A percentile compares a stretch with the other conserved stretches of the same genome.
phyloP scores from a whole-genome alignment of 2,329 filamentous ascomycete species.

The Xenosphaeropsis pyriputrescens region DNA sequence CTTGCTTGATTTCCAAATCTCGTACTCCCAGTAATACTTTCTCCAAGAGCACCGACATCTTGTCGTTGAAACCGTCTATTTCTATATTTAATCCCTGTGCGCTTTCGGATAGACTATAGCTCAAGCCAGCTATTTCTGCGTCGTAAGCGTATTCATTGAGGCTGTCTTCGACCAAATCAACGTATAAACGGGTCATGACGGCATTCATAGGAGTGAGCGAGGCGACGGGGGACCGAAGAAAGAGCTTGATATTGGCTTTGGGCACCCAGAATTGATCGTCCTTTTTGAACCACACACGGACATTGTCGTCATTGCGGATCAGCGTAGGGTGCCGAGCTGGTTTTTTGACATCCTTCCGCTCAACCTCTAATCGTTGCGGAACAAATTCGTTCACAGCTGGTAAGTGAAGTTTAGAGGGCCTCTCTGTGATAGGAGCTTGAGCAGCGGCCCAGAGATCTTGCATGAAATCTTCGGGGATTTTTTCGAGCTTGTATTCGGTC shows the following conservation, averaged over 20 bases:
- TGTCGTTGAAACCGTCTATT: constrained; percentile 45
- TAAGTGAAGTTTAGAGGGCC: constrained; percentile 35
- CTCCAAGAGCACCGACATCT: constrained; percentile 50
- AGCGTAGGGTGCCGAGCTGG: constrained; percentile 44
- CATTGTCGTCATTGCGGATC: constrained; percentile 45
- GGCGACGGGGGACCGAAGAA: constrained; percentile 35
- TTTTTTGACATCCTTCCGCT: constrained; percentile 44
- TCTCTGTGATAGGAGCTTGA: too few species aligned
- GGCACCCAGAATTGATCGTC: constrained; percentile 61
- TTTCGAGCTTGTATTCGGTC: constrained; percentile 51
- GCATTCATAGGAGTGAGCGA: constrained; percentile 40
- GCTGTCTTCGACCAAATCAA: constrained; percentile 47
- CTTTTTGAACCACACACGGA: constrained; percentile 57
- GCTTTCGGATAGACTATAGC: background rate
- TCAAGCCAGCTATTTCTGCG: constrained; percentile 36
- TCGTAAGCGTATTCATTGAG: constrained; percentile 54
- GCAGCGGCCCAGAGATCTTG: background rate
- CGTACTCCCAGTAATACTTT: constrained; percentile 48
- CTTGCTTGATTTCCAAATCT: constrained; percentile 42
- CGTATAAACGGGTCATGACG: constrained; percentile 42
- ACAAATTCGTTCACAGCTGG: constrained; percentile 58
- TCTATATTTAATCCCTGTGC: background rate
- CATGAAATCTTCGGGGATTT: constrained; percentile 29
- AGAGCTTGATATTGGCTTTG: constrained; percentile 47
- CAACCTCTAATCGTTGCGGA: constrained; percentile 49